Percentiles rank a stretch among this genome's conserved stretches.
Evolutionary conservation across 495 filamentous ascomycete species (phyloP).

Genomic region (Poronia punctata): DNA sequence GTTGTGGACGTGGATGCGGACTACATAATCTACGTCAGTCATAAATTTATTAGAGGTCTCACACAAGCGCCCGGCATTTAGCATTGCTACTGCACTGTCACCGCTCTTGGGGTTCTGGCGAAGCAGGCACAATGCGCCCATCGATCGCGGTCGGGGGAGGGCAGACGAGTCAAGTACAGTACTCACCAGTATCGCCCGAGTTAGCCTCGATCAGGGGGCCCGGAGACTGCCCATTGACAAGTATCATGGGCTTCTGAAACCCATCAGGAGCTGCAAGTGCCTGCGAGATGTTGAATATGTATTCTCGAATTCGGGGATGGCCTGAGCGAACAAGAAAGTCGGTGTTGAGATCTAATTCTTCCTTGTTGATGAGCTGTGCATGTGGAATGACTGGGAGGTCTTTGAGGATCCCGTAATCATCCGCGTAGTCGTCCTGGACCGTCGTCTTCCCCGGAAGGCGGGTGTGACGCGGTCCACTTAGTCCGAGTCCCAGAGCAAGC

Average conservation of each 20-base stretch:
- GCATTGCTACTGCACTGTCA: no score
- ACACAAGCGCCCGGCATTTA: no score
- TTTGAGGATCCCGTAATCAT: constrained; percentile 8
- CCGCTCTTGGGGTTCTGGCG: no score
- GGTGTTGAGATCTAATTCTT: constrained; percentile 21
- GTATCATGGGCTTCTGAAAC: constrained; percentile 43
- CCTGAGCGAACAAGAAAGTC: constrained; percentile 12
- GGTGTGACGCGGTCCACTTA: neutral
- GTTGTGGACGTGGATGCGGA: constrained; percentile 20
- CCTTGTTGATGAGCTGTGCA: constrained; percentile 17
- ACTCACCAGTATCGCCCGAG: constrained; percentile 35
- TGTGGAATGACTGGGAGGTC: constrained; percentile 9
- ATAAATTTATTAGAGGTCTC: constrained; percentile 8
- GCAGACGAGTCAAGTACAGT: neutral
- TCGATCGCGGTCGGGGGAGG: no score
- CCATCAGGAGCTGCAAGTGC: constrained; percentile 40
- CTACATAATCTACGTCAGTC: neutral
- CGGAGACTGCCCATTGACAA: constrained; percentile 50
- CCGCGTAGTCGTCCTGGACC: constrained; percentile 3
- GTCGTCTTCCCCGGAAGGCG: no score
- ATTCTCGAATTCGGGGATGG: constrained; percentile 14
- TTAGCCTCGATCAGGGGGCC: constrained; percentile 48
- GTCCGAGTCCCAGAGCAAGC: constrained; percentile 15
- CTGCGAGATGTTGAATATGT: constrained; percentile 21
- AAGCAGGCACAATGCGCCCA: no score